phyloP scores from a whole-genome alignment of 139 green algal species.

The Mesotaenium endlicherianum region DNA sequence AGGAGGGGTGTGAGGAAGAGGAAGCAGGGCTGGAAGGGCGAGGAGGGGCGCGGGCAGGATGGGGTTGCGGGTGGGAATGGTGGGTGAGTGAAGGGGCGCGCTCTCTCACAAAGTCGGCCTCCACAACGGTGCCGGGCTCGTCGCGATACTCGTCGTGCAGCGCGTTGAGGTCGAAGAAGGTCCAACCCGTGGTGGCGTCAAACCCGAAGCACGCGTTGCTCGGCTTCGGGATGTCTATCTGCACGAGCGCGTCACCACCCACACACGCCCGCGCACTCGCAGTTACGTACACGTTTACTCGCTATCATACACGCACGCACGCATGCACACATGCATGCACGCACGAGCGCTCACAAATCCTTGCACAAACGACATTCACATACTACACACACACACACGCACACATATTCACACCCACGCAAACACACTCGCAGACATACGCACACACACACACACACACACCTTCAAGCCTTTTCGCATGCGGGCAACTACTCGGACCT shows the following conservation, averaged over 20 bases:
- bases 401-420: neutral
- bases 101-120: constrained; percentile 51
- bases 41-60: too few species aligned
- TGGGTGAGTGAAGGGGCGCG: too few species aligned
- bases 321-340: neutral
- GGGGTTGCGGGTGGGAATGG: too few species aligned
- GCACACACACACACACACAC: too few species aligned
- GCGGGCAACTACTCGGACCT: too few species aligned
- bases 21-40: too few species aligned
- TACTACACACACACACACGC: neutral
- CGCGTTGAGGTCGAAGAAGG: constrained; percentile 57
- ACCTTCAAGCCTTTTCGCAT: too few species aligned
- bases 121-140: constrained; percentile 43
- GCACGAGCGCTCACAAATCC: neutral
- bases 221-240: constrained; percentile 30
- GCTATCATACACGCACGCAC: neutral
- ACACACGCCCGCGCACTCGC: neutral
- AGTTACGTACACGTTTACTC: neutral
- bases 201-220: constrained; percentile 53
- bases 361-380: neutral
- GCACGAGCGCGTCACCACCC: neutral
- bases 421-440: too few species aligned
- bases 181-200: constrained; percentile 45
- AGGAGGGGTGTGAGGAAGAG: too few species aligned
- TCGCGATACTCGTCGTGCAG: constrained; percentile 52